These are phyloP conservation scores for Debaryomyces tyrocola DNA, from an alignment of 805 yeast genomes.

Conservation along the genomic window DNA sequence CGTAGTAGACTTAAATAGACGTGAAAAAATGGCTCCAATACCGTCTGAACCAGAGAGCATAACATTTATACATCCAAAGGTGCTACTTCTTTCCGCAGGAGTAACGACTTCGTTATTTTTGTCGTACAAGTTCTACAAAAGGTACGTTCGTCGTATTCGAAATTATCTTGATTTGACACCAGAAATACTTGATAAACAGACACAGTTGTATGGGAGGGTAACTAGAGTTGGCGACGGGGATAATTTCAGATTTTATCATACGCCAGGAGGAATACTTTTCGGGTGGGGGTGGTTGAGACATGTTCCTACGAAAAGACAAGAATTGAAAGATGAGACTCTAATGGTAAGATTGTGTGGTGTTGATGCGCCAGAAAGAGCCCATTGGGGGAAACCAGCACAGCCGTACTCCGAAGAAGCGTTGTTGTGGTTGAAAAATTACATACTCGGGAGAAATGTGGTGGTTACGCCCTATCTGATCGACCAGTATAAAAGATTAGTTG, in stretches of 20 bases:
- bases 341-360: conserved; percentile 86
- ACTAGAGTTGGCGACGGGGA: conserved; percentile 96
- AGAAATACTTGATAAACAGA: conserved; percentile 26
- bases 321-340: conserved; percentile 64
- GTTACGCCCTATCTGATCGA: conserved; percentile 80
- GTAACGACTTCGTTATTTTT: conserved; percentile 27
- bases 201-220: conserved; percentile 59
- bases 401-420: conserved; percentile 84
- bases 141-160: conserved; percentile 33
- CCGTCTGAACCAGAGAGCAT: conserved; percentile 9
- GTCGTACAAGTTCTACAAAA: conserved; percentile 29
- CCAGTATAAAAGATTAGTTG: conserved; percentile 88
- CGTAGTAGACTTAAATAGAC: neutral
- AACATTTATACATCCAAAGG: conserved; percentile 38
- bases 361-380: conserved; percentile 95
- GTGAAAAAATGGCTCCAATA: conserved; percentile 2
- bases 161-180: conserved; percentile 41
- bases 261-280: conserved; percentile 83
- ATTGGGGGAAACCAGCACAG: conserved; percentile 92
- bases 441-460: conserved; percentile 67
- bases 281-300: conserved; percentile 94
- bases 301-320: conserved; percentile 53
- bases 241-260: conserved; percentile 86
- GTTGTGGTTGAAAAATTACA: conserved; percentile 65
- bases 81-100: conserved; percentile 37